A percentile compares a stretch with the other conserved stretches of the same genome.
Conservation (phyloP, 352 stramenopile species). For the Pythium inflatum region DNA sequence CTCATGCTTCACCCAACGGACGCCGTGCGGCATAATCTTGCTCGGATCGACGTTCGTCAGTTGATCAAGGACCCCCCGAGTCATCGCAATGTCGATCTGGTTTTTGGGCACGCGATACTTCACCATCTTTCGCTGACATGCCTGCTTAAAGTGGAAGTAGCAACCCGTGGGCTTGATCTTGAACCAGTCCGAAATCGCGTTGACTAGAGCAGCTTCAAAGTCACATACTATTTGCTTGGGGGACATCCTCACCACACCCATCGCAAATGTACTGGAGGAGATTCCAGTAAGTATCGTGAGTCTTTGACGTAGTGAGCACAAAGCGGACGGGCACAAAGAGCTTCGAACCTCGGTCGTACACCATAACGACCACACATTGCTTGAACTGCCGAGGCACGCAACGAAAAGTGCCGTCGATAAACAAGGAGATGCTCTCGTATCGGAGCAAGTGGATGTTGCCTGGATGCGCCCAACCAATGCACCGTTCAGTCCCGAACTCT, state of each 20-base stretch:
- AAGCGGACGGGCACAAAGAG: conserved; percentile 31
- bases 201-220: conserved; percentile 22
- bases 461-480: conserved; percentile 32
- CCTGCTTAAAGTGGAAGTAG: neutral
- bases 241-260: conserved; percentile 8
- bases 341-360: conserved; percentile 22
- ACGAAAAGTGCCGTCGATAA: conserved; percentile 36
- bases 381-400: conserved; percentile 21
- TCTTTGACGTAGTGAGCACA: conserved; percentile 16
- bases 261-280: neutral
- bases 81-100: neutral
- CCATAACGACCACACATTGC: conserved; percentile 34
- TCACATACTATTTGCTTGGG: conserved; percentile 18
- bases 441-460: conserved; percentile 27
- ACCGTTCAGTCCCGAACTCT: neutral
- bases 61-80: neutral
- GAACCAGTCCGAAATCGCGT: neutral
- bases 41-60: neutral
- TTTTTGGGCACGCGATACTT: neutral
- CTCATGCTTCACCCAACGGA: neutral
- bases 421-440: conserved; percentile 29
- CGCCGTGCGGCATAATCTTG: neutral
- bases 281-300: conserved; percentile 33
- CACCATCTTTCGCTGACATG: neutral
- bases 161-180: neutral